These are phyloP conservation scores for Bothriochloa decipiens DNA, from an alignment of 176 grass and related monocot species.

Conservation along the genomic window DNA sequence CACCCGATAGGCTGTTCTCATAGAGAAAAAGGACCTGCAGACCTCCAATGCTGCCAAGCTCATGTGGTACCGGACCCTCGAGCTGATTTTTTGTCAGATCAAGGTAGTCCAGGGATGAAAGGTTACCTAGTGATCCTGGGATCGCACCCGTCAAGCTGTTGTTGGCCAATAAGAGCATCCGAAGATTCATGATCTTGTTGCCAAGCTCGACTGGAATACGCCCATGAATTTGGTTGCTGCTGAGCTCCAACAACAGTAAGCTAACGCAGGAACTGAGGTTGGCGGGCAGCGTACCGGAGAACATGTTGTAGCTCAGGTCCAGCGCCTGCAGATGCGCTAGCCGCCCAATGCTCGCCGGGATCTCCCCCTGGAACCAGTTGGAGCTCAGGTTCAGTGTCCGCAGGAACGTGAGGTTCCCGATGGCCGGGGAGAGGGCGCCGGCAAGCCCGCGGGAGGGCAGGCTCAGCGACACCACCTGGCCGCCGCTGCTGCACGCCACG, in stretches of 20 bases:
- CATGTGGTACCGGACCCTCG: slow-evolving; percentile 6
- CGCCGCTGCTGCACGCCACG: background rate
- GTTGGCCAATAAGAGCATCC: background rate
- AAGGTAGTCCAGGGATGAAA: slow-evolving; percentile 10
- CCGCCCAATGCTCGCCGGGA: background rate
- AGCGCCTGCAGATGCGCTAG: background rate
- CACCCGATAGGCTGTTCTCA: slow-evolving; percentile 10
- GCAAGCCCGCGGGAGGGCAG: background rate
- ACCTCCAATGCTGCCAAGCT: background rate
- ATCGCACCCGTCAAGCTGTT: slow-evolving; percentile 18
- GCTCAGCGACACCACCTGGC: slow-evolving; percentile 30
- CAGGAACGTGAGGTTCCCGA: slow-evolving; percentile 33
- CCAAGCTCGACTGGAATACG: background rate
- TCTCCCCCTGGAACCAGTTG: slow-evolving; percentile 5
- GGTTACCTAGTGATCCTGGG: slow-evolving; percentile 20
- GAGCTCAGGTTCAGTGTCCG: slow-evolving; percentile 29
- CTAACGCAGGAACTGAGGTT: slow-evolving; percentile 28
- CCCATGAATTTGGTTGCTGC: slow-evolving; percentile 20
- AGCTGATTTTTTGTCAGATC: background rate
- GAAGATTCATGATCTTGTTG: background rate
- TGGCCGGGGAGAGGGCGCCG: slow-evolving; percentile 16
- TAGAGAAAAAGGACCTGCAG: background rate
- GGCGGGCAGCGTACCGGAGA: slow-evolving; percentile 1
- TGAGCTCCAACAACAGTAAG: background rate
- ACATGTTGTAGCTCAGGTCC: slow-evolving; percentile 21